Evolutionary conservation across 2,329 filamentous ascomycete species (phyloP).

Genomic region (Fusarium secorum): DNA sequence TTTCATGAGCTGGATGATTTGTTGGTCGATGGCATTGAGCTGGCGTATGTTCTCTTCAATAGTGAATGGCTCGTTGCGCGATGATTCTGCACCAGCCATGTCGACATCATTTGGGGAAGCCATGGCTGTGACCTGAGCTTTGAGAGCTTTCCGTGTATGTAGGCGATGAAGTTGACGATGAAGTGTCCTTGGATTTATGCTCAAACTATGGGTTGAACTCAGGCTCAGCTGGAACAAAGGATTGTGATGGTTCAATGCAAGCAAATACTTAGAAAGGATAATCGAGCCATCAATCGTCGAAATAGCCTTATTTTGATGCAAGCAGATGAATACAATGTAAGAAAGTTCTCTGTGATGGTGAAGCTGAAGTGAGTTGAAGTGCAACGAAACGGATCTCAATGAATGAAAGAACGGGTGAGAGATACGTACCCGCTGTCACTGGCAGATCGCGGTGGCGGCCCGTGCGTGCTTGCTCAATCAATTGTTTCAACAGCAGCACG

Average conservation of each 20-base stretch:
- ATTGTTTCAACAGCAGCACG: not conserved
- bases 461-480: not conserved
- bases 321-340: not conserved
- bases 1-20: constrained; percentile 50
- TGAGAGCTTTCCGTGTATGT: not conserved
- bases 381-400: not conserved
- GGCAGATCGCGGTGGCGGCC: not conserved
- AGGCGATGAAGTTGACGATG: not conserved
- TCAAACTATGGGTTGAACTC: not conserved
- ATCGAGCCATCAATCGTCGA: too few relatives aligned
- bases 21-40: constrained; percentile 79
- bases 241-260: not conserved
- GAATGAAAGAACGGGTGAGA: not conserved
- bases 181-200: not conserved
- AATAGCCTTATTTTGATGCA: not conserved
- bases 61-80: constrained; percentile 64
- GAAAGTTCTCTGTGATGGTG: not conserved
- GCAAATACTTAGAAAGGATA: not conserved
- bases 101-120: constrained; percentile 43
- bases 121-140: constrained; percentile 36
- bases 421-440: not conserved
- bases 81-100: constrained; percentile 42
- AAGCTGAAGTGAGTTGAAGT: constrained; percentile 3
- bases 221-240: not conserved
- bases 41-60: constrained; percentile 82